Evolutionary conservation across 176 grass and related monocot genomes (phyloP).

Genomic region (Avena sativa): DNA sequence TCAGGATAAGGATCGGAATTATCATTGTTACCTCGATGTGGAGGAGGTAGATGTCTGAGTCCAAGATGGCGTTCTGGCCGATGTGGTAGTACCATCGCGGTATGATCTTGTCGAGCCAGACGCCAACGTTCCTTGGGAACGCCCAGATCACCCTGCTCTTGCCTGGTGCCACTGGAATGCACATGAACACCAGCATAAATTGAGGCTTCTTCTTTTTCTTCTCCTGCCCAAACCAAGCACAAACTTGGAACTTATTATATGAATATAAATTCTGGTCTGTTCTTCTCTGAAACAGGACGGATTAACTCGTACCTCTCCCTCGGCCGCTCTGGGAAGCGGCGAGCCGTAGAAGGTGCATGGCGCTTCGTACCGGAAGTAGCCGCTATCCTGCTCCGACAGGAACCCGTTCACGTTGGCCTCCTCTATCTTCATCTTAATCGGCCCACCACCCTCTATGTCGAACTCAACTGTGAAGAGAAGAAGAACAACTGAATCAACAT

Average conservation of each 20-base stretch:
- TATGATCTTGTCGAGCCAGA: constrained; percentile 68
- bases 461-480: constrained; percentile 69
- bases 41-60: constrained; percentile 91
- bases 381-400: constrained; percentile 40
- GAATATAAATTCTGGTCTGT: not conserved
- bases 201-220: constrained; percentile 38
- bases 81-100: constrained; percentile 77
- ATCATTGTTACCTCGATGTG: constrained; percentile 68
- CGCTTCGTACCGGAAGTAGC: constrained; percentile 62
- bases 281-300: not conserved
- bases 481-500: not conserved
- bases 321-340: not conserved
- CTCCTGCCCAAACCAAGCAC: constrained; percentile 21
- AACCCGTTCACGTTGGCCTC: constrained; percentile 58
- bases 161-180: constrained; percentile 73
- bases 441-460: constrained; percentile 67
- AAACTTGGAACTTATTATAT: not conserved
- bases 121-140: constrained; percentile 63
- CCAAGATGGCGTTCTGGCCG: constrained; percentile 65
- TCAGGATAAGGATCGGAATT: not conserved
- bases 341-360: constrained; percentile 56
- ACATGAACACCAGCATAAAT: constrained; percentile 74
- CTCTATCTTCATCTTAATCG: constrained; percentile 69
- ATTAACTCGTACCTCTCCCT: not conserved
- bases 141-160: constrained; percentile 80